phyloP scores from a whole-genome alignment of 140 eudicot genomes.

The Flaveria floridana region DNA sequence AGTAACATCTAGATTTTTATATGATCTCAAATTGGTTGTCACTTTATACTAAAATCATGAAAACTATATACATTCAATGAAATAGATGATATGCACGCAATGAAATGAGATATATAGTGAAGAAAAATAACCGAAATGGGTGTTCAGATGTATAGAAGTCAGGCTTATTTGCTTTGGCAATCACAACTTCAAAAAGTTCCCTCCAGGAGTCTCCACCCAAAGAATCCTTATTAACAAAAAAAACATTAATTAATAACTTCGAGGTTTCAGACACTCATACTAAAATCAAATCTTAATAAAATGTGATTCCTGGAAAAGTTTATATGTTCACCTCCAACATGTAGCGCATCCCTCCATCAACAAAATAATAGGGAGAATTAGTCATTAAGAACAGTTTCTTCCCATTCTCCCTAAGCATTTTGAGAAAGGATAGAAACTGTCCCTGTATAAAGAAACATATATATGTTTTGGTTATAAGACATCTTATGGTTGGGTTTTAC shows the following conservation, averaged over 20 bases:
- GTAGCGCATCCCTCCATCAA: constrained; percentile 99
- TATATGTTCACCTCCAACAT: constrained; percentile 73
- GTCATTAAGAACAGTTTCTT: constrained; percentile 92
- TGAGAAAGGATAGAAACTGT: constrained; percentile 65
- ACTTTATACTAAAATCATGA: constrained; percentile 6
- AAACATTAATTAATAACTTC: constrained; percentile 10
- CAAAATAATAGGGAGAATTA: constrained; percentile 94
- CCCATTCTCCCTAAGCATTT: constrained; percentile 84
- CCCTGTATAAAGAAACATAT: constrained; percentile 44
- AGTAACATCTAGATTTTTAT: neutral
- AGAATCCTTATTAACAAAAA: constrained; percentile 57
- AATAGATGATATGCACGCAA: constrained; percentile 10
- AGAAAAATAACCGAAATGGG: constrained; percentile 73
- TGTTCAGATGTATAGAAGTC: constrained; percentile 95
- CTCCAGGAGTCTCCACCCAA: constrained; percentile 95
- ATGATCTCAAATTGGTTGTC: constrained; percentile 4
- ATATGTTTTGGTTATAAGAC: constrained; percentile 21
- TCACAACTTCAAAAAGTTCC: constrained; percentile 98
- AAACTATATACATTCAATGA: neutral
- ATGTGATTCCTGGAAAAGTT: neutral
- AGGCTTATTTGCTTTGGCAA: constrained; percentile 97
- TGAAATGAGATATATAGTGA: constrained; percentile 25
- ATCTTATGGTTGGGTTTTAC: neutral
- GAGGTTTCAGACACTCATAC: neutral
- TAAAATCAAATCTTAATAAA: constrained; percentile 11